Base-by-base conservation (phyloP, 352 stramenopile genomes). In the Pythium graminicola region DNA sequence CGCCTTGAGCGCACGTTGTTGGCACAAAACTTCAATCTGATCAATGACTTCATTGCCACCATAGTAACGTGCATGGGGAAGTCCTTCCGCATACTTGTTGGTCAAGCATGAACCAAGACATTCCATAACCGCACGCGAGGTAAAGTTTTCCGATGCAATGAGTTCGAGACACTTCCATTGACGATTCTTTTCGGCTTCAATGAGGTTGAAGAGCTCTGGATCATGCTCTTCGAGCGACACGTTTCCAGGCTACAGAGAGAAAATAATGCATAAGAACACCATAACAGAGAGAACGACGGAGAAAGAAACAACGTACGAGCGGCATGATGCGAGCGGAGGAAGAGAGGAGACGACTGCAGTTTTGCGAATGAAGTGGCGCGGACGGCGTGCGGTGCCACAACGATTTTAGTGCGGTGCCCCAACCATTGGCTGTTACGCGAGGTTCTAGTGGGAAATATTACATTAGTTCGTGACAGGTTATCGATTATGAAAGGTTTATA, bases 121-220 rank as follows among this genome's bases (percentile, higher is more conserved):
- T 67, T 99, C 93, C 59, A 99, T 86, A 28, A 99, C 97, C 13
- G 96, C 85, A 42, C 86, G 87, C 6, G 86, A 98, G 29, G 97
- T 99, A 61, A 99, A 99, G 78, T 99, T 99, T 72, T 99, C 97
- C n/a, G 92, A 99, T 38, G 97, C 97, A 71, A 99, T 99, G 19
- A 99, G 85, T 35, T 97, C 97, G 47, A 99, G 82, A 62, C 76
- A 97, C 67, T 98, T 95, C 54, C 96, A 87, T 79, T 99, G 97
- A 33, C 97, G 86, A 44, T 95, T 83, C 81, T 99, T 99, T 80
- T 99, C 96, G 46, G 92, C 79, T 76, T 98, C 94, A 56, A 99
- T 98, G 57, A 99, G 89, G 57, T 95, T 76, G 52, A 86, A 93
- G 1, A 99, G 78, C 62, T 81, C 80, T 11, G 96, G 95, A 72